Conservation (phyloP, 192 early-diverging fungal genomes). For the Umbelopsis vinacea region DNA sequence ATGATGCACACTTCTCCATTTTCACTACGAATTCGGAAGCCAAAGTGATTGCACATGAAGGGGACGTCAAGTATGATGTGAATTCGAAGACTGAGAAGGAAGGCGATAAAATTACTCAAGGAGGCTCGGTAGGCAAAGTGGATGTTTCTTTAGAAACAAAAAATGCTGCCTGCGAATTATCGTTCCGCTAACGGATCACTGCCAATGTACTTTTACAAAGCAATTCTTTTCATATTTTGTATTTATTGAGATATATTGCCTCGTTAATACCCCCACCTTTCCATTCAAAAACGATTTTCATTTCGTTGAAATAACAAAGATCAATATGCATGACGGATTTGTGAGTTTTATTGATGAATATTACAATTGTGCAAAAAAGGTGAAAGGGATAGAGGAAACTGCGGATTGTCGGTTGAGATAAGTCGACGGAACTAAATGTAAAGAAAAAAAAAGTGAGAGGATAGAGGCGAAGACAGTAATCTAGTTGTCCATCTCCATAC, state of each 20-base stretch:
- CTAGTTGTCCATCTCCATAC: conserved; percentile 69
- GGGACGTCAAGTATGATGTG: not conserved
- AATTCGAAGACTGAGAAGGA: not conserved
- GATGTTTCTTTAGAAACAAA: not conserved
- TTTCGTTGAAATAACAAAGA: not conserved
- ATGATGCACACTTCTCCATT: not conserved
- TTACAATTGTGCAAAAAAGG: conserved; percentile 28
- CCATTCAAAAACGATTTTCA: not conserved
- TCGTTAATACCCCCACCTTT: not conserved
- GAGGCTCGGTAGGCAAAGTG: not conserved
- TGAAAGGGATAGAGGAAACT: conserved; percentile 12
- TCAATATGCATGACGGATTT: not conserved
- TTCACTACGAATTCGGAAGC: not conserved
- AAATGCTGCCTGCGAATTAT: not conserved
- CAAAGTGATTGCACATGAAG: not conserved
- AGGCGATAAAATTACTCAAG: not conserved
- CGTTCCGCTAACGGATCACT: not conserved
- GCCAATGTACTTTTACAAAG: not conserved
- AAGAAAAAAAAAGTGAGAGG: not conserved
- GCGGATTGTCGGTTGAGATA: not conserved
- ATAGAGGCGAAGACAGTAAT: conserved; percentile 32
- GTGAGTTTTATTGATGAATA: conserved; percentile 23
- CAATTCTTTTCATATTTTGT: not conserved
- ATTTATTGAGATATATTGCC: too few relatives aligned
- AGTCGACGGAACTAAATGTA: conserved; percentile 3